Evolutionary conservation across 352 stramenopile genomes (phyloP), one percentile per base, ranked within the genome.

Genomic region (Elongisporangium undulatum): DNA sequence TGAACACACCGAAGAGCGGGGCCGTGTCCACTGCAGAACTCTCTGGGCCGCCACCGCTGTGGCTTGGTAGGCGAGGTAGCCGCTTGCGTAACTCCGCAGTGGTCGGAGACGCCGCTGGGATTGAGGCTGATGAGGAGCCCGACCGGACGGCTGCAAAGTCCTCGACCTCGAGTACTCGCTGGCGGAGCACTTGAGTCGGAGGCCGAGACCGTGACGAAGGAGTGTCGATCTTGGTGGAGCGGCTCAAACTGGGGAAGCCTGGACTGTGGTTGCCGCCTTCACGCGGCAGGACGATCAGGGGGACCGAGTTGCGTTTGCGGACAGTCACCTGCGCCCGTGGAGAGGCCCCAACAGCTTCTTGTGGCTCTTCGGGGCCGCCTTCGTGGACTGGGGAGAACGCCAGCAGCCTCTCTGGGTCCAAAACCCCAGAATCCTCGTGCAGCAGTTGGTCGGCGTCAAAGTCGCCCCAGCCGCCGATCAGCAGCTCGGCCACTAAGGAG

Each of bases 371-470:
- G 9, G 29, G 8, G 29, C 29, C 8, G 9, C 29, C 13, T 41
- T 41, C 29, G 29, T 41, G 29, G 29, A 41, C 29, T 41, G 29
- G 29, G 29, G 29, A 41, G 8, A 41, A 41, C 29, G 29, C 29
- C 4, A 41, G 8, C 29, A 41, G 29, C 1, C 8, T 6, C 4
- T 41, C 29, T 41, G 29, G 29, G 29, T 41, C 29, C 29, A 41
- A 9, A 15, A 6, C 13, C 9, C 29, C 4, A 41, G 29, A 4
- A 41, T 41, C 29, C 24, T 69, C 61, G 22, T 59, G 51, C 23
- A 88, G 58, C 24, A 88, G 58, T 50, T 61, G 67, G 57, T 89
- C 79, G 2, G 77, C 59, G 41, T 89, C 69, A 38, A 85, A 83
- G 34, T 89, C 77, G 4, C 73, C 77, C 79, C 79, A 89, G 51